Base-by-base conservation (phyloP, 768 basidiomycete genomes). In the Hygrophoropsis aurantiaca region DNA sequence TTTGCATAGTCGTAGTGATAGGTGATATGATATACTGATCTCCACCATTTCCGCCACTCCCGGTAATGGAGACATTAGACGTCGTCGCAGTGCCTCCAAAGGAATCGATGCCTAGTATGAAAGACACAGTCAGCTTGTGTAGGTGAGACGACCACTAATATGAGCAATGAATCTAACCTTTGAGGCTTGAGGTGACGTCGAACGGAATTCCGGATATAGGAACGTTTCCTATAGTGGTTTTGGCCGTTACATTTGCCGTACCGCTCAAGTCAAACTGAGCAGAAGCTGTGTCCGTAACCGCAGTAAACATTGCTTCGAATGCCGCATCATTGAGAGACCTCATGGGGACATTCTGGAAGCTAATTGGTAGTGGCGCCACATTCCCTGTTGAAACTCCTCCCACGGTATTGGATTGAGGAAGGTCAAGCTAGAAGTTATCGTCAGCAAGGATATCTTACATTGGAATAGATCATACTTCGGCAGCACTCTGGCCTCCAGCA, bases 301-400 rank as follows among this genome's bases (percentile, higher is more conserved):
- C 77, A 1, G 80, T 74, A 45, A 87, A 81, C 65, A 87, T 70
- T 13, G 68, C 62, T 19, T 70, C 64, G 59, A 87, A 87, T 0
- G 74, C 80, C 5, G 51, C 72, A 33, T 79, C 62, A 48, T 83
- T 73, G 40, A 84, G 68, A 3, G 85, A 76, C 43, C 69, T 68
- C 9, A 88, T 62, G n/a, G 78, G 78, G 30, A 77, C 62, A 44
- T 86, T 61, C 5, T 73, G 59, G 69, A 84, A 87, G 16, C 72
- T 68, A 40, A 88, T 78, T 2, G 69, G 66, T 37, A 88, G 73
- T 42, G 78, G 70, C 3, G 74, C 86, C n/a, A 76, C 45, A 52
- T 85, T 84, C 20, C 87, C 85, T 0, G 84, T 88, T 19, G 85
- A 87, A 2, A 85, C 76, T 1, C 83, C 82, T 36, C 84, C 83